Conservation (phyloP, 1,284 basidiomycete species). For the Meripilus lineatus region DNA sequence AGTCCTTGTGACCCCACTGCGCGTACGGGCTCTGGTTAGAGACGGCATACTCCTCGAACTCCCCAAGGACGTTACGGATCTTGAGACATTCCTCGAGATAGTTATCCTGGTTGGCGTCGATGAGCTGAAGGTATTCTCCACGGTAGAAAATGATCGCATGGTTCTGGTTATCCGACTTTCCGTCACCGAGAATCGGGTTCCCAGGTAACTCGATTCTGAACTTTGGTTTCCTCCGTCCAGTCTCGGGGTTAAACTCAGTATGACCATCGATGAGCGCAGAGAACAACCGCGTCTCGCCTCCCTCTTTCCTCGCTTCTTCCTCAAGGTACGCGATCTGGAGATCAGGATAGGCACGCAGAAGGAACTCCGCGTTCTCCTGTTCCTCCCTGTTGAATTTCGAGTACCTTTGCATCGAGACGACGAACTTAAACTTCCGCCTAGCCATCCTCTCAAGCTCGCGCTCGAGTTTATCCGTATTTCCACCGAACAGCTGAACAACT, state of each 20-base stretch:
- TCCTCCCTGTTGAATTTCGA: slow-evolving; percentile 99
- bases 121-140: slow-evolving; percentile 97
- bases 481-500: slow-evolving; percentile 94
- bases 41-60: slow-evolving; percentile 93
- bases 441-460: slow-evolving; percentile 97
- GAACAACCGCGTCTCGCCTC: slow-evolving; percentile 93
- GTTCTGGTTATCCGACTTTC: slow-evolving; percentile 99
- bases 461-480: slow-evolving; percentile 96
- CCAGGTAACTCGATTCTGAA: slow-evolving; percentile 98
- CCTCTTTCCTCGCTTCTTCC: slow-evolving; percentile 90
- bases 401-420: slow-evolving; percentile 99
- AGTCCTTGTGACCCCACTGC: slow-evolving; percentile 82
- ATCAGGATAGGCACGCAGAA: slow-evolving; percentile 98
- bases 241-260: slow-evolving; percentile 90
- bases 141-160: slow-evolving; percentile 99
- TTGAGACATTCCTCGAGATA: slow-evolving; percentile 99
- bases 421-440: slow-evolving; percentile 97
- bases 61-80: slow-evolving; percentile 96
- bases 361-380: slow-evolving; percentile 97
- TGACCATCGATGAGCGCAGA: slow-evolving; percentile 97
- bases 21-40: slow-evolving; percentile 91
- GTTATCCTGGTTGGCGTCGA: slow-evolving; percentile 99
- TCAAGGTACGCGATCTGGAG: slow-evolving; percentile 98
- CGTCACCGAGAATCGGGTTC: slow-evolving; percentile 98
- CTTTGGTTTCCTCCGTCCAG: slow-evolving; percentile 89